phyloP scores from a whole-genome alignment of 108 stramenopile species.

The Epipyxis sp. region DNA sequence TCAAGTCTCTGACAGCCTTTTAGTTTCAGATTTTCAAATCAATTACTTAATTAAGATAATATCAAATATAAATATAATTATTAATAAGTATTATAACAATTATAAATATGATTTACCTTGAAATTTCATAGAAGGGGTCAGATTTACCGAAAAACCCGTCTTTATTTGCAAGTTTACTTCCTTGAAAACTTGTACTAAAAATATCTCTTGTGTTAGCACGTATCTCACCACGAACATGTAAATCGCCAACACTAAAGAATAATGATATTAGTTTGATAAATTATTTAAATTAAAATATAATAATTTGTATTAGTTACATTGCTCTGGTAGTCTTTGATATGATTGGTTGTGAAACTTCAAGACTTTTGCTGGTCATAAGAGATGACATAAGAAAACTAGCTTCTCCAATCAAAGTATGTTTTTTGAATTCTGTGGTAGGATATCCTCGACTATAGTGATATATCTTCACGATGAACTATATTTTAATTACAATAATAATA shows the following conservation, averaged over 20 bases:
- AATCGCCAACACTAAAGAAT: not conserved
- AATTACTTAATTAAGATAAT: too few species aligned
- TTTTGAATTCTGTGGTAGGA: not conserved
- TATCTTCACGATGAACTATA: not conserved
- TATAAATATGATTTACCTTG: too few species aligned
- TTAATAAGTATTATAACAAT: too few species aligned
- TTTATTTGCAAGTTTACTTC: constrained; percentile 65
- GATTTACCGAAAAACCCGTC: constrained; percentile 70
- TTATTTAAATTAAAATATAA: not conserved
- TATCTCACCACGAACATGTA: not conserved
- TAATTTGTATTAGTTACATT: not conserved
- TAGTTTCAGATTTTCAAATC: too few species aligned
- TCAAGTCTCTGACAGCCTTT: too few species aligned
- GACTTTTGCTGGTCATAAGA: not conserved
- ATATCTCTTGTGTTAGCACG: not conserved
- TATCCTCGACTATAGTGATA: not conserved
- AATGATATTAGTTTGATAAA: not conserved
- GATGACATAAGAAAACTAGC: not conserved
- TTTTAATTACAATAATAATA: too few species aligned
- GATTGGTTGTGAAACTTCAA: not conserved
- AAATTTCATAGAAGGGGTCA: constrained; percentile 59
- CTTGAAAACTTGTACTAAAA: constrained; percentile 44
- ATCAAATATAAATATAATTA: too few species aligned
- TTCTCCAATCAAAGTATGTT: not conserved
- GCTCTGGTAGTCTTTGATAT: not conserved